These are phyloP conservation scores for Colletotrichum sp. DNA, from an alignment of 2,329 filamentous ascomycete genomes.

Conservation along the genomic window DNA sequence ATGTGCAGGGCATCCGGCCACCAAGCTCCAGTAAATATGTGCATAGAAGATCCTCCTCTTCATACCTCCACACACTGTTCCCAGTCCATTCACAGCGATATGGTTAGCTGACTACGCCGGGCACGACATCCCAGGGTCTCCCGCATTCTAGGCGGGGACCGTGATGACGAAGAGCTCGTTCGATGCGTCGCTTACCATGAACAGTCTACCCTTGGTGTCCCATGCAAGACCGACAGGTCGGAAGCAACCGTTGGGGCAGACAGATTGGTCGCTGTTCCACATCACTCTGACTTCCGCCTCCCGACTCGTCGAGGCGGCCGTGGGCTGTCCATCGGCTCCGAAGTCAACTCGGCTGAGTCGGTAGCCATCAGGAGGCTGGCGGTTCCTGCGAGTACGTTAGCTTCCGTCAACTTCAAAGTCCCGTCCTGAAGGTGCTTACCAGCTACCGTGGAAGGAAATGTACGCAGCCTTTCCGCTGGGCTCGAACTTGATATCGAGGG, in stretches of 20 bases:
- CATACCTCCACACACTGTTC: neutral
- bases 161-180: conserved; percentile 68
- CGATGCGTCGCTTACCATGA: conserved; percentile 67
- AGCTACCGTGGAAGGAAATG: conserved; percentile 77
- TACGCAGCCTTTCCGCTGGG: conserved; percentile 62
- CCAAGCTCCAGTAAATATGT: neutral
- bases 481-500: conserved; percentile 74
- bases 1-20: neutral
- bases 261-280: conserved; percentile 49
- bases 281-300: conserved; percentile 51
- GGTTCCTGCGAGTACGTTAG: conserved; percentile 29
- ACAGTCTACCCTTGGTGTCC: conserved; percentile 59
- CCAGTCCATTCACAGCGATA: neutral
- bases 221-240: conserved; percentile 64
- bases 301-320: conserved; percentile 36
- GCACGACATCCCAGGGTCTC: neutral
- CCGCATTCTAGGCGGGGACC: neutral
- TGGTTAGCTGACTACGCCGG: neutral
- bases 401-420: neutral
- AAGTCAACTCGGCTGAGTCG: conserved; percentile 42
- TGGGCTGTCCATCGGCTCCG: conserved; percentile 35
- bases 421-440: conserved; percentile 44
- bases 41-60: neutral
- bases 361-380: conserved; percentile 39
- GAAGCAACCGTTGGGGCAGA: conserved; percentile 64